Evolutionary conservation across 306 rosid species (phyloP).

Genomic region (Dryas octopetala): DNA sequence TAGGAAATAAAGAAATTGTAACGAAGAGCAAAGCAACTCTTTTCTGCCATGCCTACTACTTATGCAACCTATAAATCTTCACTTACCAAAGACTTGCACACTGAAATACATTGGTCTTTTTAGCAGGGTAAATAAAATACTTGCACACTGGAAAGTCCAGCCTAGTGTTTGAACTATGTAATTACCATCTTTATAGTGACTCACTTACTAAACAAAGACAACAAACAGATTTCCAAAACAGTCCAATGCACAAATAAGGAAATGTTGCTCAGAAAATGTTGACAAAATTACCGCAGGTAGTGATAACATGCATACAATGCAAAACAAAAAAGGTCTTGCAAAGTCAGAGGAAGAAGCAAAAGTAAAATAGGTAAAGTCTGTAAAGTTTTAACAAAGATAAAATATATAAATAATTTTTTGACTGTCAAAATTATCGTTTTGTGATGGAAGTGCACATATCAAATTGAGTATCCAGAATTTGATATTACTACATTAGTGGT

Average conservation of each 20-base stretch:
- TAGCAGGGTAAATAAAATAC: background rate
- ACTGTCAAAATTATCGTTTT: background rate
- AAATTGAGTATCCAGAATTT: background rate
- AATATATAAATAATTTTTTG: background rate
- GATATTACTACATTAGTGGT: background rate
- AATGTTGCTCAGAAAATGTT: background rate
- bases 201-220: background rate
- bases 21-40: background rate
- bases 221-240: background rate
- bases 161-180: background rate
- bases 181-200: background rate
- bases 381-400: background rate
- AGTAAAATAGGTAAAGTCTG: background rate
- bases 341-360: slow-evolving; percentile 1
- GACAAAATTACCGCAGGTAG: background rate
- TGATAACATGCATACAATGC: background rate
- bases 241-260: background rate
- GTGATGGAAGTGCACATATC: background rate
- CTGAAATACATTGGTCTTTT: no score
- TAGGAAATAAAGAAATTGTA: background rate
- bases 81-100: background rate
- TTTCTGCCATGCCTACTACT: background rate
- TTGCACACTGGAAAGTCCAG: background rate
- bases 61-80: background rate
- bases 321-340: background rate